Conservation (phyloP, 1,284 basidiomycete genomes). For the Leccinum insigne region DNA sequence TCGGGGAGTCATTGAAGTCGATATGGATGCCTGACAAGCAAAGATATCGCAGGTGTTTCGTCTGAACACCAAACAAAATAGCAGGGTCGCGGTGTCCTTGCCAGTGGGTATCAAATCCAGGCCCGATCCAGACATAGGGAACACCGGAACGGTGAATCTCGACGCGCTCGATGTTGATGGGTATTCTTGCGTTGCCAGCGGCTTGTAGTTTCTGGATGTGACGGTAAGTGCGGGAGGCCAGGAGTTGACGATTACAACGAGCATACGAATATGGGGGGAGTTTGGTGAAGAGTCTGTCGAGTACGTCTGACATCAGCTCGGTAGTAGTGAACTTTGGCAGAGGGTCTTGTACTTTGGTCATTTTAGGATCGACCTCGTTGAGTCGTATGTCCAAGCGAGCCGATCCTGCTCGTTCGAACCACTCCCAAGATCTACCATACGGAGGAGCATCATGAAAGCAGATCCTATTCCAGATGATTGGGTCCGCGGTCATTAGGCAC, state of each 20-base stretch:
- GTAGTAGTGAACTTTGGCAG: constrained; percentile 39
- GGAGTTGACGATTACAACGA: constrained; percentile 52
- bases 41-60: constrained; percentile 45
- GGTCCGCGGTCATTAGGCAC: constrained; percentile 43
- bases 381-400: constrained; percentile 55
- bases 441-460: constrained; percentile 41
- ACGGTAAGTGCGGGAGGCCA: constrained; percentile 51
- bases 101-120: constrained; percentile 32
- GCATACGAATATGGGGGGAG: constrained; percentile 52
- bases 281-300: constrained; percentile 49
- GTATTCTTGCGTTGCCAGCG: constrained; percentile 34
- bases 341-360: constrained; percentile 16
- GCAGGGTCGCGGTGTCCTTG: constrained; percentile 32
- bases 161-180: constrained; percentile 49
- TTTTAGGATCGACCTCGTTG: constrained; percentile 37
- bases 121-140: constrained; percentile 45
- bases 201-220: constrained; percentile 45
- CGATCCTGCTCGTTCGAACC: constrained; percentile 51
- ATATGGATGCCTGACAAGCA: constrained; percentile 45
- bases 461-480: constrained; percentile 25
- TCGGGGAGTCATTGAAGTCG: constrained; percentile 49
- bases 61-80: constrained; percentile 48
- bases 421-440: constrained; percentile 50
- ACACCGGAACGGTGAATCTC: constrained; percentile 56
- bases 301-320: constrained; percentile 43